phyloP scores from a whole-genome alignment of 345 rosid species.

The Carallia brachiata region DNA sequence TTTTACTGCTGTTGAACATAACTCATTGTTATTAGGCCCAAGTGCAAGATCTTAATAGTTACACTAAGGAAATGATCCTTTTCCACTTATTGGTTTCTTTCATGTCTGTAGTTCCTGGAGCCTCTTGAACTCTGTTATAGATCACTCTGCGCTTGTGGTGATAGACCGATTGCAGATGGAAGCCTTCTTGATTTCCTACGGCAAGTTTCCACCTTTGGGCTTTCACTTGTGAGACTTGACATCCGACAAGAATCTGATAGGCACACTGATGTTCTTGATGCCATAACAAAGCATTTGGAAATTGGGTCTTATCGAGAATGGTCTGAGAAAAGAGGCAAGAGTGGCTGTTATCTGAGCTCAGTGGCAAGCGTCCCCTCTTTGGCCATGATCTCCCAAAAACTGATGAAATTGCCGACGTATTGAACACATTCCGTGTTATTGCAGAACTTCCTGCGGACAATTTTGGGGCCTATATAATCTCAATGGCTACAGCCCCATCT shows the following conservation, averaged over 20 bases:
- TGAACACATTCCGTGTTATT: constrained; percentile 32
- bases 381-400: constrained; percentile 96
- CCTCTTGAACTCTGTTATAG: constrained; percentile 96
- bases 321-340: constrained; percentile 86
- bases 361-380: constrained; percentile 87
- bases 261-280: constrained; percentile 94
- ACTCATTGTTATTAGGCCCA: not conserved
- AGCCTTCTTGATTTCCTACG: constrained; percentile 97
- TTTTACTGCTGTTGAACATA: no score
- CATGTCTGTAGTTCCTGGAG: constrained; percentile 68
- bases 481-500: constrained; percentile 38
- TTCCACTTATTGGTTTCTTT: constrained; percentile 19
- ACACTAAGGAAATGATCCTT: not conserved
- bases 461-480: constrained; percentile 38
- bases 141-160: constrained; percentile 90
- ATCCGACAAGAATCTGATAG: constrained; percentile 97
- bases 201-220: constrained; percentile 97
- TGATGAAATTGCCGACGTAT: constrained; percentile 63
- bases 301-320: constrained; percentile 86
- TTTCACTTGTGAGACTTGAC: constrained; percentile 90
- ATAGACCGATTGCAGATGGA: constrained; percentile 93
- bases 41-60: not conserved
- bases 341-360: constrained; percentile 88
- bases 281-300: constrained; percentile 79
- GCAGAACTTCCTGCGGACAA: constrained; percentile 35